Evolutionary conservation across 1,284 basidiomycete species (phyloP).

Genomic region (Cryptococcus sp.): DNA sequence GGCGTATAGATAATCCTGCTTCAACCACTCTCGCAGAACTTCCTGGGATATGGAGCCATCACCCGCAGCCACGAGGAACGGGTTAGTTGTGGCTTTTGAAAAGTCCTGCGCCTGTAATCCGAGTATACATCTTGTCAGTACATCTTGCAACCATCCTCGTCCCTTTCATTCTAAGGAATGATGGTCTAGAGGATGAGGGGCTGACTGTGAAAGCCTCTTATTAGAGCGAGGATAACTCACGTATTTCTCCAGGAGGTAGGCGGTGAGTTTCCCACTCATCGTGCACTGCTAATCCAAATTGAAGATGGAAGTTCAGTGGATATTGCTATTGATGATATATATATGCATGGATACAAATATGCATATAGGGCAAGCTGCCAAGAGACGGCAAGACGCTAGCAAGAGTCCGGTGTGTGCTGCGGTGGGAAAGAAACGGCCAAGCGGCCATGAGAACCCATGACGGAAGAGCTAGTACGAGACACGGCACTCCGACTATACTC

Average conservation of each 20-base stretch:
- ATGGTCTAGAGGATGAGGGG: not conserved
- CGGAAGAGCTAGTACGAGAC: too few species aligned
- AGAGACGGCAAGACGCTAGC: too few species aligned
- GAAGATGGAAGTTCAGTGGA: too few species aligned
- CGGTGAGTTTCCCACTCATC: conserved; percentile 12
- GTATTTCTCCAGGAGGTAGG: conserved; percentile 22
- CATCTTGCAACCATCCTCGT: not conserved
- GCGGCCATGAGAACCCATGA: too few species aligned
- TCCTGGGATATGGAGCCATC: conserved; percentile 56
- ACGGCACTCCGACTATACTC: too few species aligned
- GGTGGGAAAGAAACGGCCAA: too few species aligned
- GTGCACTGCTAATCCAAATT: not conserved
- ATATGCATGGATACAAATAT: too few species aligned
- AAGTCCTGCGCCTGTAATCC: conserved; percentile 22
- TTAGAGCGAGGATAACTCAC: conserved; percentile 9
- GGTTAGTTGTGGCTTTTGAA: conserved; percentile 58
- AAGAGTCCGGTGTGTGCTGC: too few species aligned
- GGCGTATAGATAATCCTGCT: conserved; percentile 69
- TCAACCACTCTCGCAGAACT: conserved; percentile 63
- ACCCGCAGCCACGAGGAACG: conserved; percentile 62
- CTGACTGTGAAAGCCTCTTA: not conserved
- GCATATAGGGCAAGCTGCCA: too few species aligned
- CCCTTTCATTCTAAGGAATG: not conserved
- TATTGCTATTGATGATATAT: too few species aligned
- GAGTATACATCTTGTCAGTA: not conserved